Percentiles rank a stretch among this genome's conserved stretches.
Conservation (phyloP, 2,329 filamentous ascomycete genomes). For the Curvularia sp. region DNA sequence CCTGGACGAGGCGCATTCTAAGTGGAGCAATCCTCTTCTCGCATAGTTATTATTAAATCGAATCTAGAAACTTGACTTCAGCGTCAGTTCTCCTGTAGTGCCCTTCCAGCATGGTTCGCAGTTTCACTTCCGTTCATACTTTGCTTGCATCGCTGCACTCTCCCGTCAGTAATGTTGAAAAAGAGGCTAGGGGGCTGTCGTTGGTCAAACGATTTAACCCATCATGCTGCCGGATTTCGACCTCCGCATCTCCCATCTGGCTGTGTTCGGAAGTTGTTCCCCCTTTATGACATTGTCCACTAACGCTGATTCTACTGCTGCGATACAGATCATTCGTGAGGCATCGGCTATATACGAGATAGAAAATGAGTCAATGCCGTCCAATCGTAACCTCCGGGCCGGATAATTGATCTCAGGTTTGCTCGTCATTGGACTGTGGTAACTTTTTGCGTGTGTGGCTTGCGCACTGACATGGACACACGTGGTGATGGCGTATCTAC, state of each 20-base stretch:
- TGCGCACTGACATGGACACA: slow-evolving; percentile 1
- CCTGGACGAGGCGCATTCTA: slow-evolving; percentile 37
- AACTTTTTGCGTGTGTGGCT: neutral
- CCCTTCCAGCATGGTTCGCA: neutral
- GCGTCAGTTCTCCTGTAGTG: neutral
- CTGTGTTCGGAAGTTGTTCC: neutral
- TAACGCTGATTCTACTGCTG: neutral
- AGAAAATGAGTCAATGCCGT: neutral
- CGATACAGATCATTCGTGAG: neutral
- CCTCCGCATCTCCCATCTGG: neutral
- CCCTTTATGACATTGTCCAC: neutral
- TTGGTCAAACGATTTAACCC: neutral
- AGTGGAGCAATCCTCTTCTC: neutral
- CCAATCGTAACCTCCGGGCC: neutral
- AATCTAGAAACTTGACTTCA: neutral
- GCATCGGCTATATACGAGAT: neutral
- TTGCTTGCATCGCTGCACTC: neutral
- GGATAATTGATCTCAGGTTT: neutral
- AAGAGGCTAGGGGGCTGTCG: neutral
- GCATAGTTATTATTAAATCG: neutral
- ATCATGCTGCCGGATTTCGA: neutral
- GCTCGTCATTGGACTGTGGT: neutral
- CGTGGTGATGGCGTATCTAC: slow-evolving; percentile 5
- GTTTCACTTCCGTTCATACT: too few species aligned
- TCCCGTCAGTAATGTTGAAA: neutral